phyloP scores from a whole-genome alignment of 441 rosid species.

The Erodium trifolium region DNA sequence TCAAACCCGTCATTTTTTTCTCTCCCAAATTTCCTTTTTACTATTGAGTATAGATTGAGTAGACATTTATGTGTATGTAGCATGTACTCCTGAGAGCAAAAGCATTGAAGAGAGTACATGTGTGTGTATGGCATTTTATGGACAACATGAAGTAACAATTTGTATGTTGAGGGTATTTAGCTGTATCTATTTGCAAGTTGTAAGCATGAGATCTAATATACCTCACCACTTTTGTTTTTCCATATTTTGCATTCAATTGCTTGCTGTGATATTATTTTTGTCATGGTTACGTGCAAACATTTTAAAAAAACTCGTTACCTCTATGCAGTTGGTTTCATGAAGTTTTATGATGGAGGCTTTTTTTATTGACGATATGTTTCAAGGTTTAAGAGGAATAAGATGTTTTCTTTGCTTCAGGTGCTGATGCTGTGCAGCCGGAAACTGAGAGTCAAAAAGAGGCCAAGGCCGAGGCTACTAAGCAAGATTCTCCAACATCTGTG shows the following conservation, averaged over 20 bases:
- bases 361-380: background rate
- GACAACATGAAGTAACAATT: background rate
- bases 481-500: conserved; percentile 37
- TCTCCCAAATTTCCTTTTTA: background rate
- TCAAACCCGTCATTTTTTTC: background rate
- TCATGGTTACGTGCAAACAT: background rate
- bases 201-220: background rate
- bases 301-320: background rate
- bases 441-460: conserved; percentile 43
- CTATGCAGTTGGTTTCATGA: background rate
- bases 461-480: conserved; percentile 36
- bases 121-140: background rate
- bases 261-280: background rate
- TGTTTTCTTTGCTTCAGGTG: conserved; percentile 21
- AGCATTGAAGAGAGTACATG: background rate
- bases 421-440: conserved; percentile 35
- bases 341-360: background rate
- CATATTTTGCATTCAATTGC: background rate
- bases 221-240: background rate
- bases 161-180: background rate
- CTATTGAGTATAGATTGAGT: background rate
- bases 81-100: background rate
- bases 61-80: background rate
- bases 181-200: background rate
- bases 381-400: background rate